A percentile compares a stretch with the other conserved stretches of the same genome.
Conservation (phyloP, 225 moss, liverwort and hornwort species). For the Polytrichum formosum region DNA sequence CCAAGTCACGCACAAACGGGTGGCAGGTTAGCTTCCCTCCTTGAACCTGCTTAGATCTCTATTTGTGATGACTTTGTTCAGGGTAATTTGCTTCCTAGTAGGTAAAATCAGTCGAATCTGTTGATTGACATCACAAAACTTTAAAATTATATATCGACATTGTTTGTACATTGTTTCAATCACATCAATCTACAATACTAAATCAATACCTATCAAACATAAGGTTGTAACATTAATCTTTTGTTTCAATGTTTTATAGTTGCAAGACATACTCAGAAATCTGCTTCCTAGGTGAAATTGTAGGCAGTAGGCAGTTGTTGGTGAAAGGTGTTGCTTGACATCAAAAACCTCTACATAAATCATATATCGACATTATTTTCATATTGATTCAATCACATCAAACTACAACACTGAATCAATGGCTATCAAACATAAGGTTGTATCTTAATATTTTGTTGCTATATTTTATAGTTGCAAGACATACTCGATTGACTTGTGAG, state of each 20-base stretch:
- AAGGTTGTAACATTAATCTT: not conserved
- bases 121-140: not conserved
- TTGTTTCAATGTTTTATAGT: not conserved
- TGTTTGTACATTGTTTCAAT: not conserved
- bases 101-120: not conserved
- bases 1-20: slow-evolving; percentile 87
- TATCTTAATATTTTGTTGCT: no score
- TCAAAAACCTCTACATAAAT: no score
- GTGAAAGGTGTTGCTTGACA: not conserved
- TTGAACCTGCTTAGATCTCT: no score
- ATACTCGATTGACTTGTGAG: no score
- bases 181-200: not conserved
- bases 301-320: not conserved
- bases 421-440: no score
- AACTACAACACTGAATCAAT: no score
- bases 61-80: no score
- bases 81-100: no score
- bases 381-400: no score
- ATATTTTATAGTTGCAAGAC: no score
- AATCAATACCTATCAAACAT: not conserved
- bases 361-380: no score
- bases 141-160: not conserved
- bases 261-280: not conserved
- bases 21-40: slow-evolving; percentile 55
- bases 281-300: not conserved